Base-by-base conservation (phyloP, 345 rosid species). In the Pugionium dolabratum region DNA sequence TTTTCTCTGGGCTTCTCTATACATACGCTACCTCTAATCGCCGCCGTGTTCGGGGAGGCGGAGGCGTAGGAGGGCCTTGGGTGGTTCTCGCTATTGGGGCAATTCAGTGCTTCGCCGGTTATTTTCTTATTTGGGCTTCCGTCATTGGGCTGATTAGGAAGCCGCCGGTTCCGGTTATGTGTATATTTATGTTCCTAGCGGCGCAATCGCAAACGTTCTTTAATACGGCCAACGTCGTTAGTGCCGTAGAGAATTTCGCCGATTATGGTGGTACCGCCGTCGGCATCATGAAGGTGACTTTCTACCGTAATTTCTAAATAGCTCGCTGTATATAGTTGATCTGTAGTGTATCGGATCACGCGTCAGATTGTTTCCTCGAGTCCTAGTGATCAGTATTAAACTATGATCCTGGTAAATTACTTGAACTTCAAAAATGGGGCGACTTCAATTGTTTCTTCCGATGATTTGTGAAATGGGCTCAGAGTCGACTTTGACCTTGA, bases 41-140 rank as follows among this genome's bases (percentile, higher is more conserved):
- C 36, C 77, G 68, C 7, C 74, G 78, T 25, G 6, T 0, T 3
- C 39, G 61, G 4, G 55, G 67, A 45, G 61, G 57, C 5, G 53
- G 52, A 6, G 70, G 71, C 4, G 59, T 1, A 4, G 62, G 76
- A 2, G 89, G 88, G 3, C 96, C 95, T 6, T 92, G 98, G 93
- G 59, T 89, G 56, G 98, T 92, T 57, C 82, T 72, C 34, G 41
- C 78, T 2, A 79, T 70, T 0, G 98, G 97, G 1, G 93, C 96
- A 3, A 42, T 85, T 49, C 96, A 82, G 58, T 77, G 81, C 62
- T 92, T 89, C 64, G 55, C 67, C 4, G 98, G 98, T 50, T 92
- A 83, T 71, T 89, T 92, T 66, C 58, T 83, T 41, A 87, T 92
- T 30, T 92, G 98, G 98, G 93, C 93, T 3, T 72, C 95, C 7